These are phyloP conservation scores for Aureobasidium subglaciale DNA, from an alignment of 2,329 filamentous ascomycete species.

Conservation along the genomic window DNA sequence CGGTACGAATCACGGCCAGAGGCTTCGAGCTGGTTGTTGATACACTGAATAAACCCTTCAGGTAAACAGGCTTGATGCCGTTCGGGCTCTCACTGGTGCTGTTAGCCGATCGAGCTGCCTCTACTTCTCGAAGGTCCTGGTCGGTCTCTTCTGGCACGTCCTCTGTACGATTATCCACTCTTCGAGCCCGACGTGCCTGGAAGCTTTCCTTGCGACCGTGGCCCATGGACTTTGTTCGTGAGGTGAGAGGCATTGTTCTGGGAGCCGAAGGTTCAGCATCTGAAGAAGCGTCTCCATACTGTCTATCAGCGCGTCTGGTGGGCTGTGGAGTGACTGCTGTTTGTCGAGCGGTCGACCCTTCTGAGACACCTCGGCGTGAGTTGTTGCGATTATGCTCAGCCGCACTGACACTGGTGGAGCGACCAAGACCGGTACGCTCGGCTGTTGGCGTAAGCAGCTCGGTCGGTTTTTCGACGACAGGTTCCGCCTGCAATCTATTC, in stretches of 20 bases:
- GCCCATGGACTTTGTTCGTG: slow-evolving; percentile 78
- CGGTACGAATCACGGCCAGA: slow-evolving; percentile 72
- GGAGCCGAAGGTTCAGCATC: slow-evolving; percentile 37
- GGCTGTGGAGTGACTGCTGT: slow-evolving; percentile 17
- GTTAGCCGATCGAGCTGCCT: slow-evolving; percentile 25
- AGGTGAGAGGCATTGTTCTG: slow-evolving; percentile 50
- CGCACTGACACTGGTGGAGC: slow-evolving; percentile 88
- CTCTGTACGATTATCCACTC: slow-evolving; percentile 49
- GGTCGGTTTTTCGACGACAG: slow-evolving; percentile 63
- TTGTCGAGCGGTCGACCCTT: slow-evolving; percentile 35
- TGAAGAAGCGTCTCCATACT: slow-evolving; percentile 42
- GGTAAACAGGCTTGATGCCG: slow-evolving; percentile 84
- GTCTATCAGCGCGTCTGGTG: slow-evolving; percentile 35
- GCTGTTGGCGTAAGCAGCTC: slow-evolving; percentile 68
- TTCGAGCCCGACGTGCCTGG: slow-evolving; percentile 69
- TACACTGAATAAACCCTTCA: slow-evolving; percentile 95
- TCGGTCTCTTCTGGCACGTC: slow-evolving; percentile 91
- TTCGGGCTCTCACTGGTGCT: slow-evolving; percentile 56
- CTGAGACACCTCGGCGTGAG: slow-evolving; percentile 47
- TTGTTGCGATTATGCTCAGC: slow-evolving; percentile 48
- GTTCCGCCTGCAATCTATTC: slow-evolving; percentile 50
- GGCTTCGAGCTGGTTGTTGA: slow-evolving; percentile 93
- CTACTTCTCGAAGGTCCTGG: slow-evolving; percentile 59
- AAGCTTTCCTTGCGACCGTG: slow-evolving; percentile 89
- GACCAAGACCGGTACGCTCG: slow-evolving; percentile 62